phyloP scores from a whole-genome alignment of 805 yeast species.

The Hanseniaspora vineae region DNA sequence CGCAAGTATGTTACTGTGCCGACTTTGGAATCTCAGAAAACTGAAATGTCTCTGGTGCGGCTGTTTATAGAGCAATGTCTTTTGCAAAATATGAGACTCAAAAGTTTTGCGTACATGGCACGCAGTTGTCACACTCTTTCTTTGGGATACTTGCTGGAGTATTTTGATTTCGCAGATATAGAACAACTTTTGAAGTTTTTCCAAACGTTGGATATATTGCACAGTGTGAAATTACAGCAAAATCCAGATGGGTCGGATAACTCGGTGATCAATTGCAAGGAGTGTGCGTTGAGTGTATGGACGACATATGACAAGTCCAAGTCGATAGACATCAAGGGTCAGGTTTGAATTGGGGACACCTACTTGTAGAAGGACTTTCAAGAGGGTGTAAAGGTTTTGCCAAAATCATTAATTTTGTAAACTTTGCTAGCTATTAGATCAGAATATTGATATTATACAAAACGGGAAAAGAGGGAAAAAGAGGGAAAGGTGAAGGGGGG shows the following conservation, averaged over 20 bases:
- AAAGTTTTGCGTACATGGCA: slow-evolving; percentile 41
- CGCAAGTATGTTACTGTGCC: no score
- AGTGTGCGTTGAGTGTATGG: slow-evolving; percentile 25
- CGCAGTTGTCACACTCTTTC: slow-evolving; percentile 40
- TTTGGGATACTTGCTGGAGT: slow-evolving; percentile 25
- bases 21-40: no score
- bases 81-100: slow-evolving; percentile 47
- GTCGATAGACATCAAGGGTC: slow-evolving; percentile 85
- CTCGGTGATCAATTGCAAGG: slow-evolving; percentile 22
- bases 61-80: slow-evolving; percentile 31
- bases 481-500: no score
- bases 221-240: slow-evolving; percentile 20
- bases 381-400: no score
- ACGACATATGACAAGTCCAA: slow-evolving; percentile 28
- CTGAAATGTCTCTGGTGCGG: no score
- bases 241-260: slow-evolving; percentile 16
- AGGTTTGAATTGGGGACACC: slow-evolving; percentile 19
- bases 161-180: slow-evolving; percentile 29
- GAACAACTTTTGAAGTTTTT: slow-evolving; percentile 33
- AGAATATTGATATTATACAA: no score
- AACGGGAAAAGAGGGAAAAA: no score
- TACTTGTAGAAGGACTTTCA: no score
- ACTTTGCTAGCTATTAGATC: no score
- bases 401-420: no score
- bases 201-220: slow-evolving; percentile 25